phyloP scores from a whole-genome alignment of 1,284 basidiomycete genomes.

The Vanrija humicola region DNA sequence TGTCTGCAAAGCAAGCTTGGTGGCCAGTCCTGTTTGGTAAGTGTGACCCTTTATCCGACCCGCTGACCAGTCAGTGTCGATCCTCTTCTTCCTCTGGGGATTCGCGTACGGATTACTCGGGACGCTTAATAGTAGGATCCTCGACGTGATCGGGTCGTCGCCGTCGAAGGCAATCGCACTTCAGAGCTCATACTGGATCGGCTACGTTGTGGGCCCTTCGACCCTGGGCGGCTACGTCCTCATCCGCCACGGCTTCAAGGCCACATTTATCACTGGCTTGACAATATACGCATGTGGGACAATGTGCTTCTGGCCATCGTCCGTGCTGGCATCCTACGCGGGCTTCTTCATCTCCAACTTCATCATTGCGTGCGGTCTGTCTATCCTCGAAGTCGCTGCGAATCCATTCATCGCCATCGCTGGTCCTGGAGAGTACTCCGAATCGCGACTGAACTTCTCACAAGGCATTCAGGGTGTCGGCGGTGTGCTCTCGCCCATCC shows the following conservation, averaged over 20 bases:
- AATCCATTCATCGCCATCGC: conserved; percentile 49
- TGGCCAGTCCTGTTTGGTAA: conserved; percentile 42
- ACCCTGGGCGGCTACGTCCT: conserved; percentile 38
- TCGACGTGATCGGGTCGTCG: conserved; percentile 23
- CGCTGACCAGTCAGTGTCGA: conserved; percentile 23
- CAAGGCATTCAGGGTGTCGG: conserved; percentile 47
- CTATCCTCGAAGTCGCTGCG: conserved; percentile 43
- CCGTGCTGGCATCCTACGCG: conserved; percentile 38
- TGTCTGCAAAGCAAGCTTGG: conserved; percentile 38
- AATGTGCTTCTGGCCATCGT: conserved; percentile 48
- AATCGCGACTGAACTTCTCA: conserved; percentile 44
- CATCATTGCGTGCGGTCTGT: conserved; percentile 39
- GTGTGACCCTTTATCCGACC: neutral
- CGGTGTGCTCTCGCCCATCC: conserved; percentile 35
- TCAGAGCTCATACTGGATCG: conserved; percentile 44
- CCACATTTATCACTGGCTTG: conserved; percentile 46
- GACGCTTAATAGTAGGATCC: conserved; percentile 39
- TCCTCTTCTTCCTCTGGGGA: conserved; percentile 48
- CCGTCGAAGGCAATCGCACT: conserved; percentile 28
- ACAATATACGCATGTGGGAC: conserved; percentile 41
- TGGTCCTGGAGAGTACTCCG: conserved; percentile 42
- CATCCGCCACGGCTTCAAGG: conserved; percentile 40
- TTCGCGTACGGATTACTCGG: conserved; percentile 47
- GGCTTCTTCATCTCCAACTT: conserved; percentile 48
- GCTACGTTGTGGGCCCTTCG: conserved; percentile 37